A percentile compares a stretch with the other conserved stretches of the same genome.
phyloP scores from a whole-genome alignment of 2,329 filamentous ascomycete genomes.

The Pseudogymnoascus sp. region DNA sequence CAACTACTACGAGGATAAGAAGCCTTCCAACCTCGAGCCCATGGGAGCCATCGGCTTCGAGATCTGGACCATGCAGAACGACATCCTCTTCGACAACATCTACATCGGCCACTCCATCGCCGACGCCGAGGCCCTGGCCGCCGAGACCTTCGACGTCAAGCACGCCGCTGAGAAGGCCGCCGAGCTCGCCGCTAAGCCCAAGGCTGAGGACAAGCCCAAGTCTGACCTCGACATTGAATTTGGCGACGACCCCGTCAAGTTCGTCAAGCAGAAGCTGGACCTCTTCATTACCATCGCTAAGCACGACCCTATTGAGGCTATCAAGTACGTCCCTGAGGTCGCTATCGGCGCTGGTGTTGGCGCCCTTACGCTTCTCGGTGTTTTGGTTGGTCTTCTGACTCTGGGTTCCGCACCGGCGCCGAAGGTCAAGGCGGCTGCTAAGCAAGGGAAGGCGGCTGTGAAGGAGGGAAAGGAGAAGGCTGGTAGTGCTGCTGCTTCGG shows the following conservation, averaged over 20 bases:
- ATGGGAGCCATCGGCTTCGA: conserved; percentile 98
- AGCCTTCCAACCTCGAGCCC: conserved; percentile 90
- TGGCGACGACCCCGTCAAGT: conserved; percentile 81
- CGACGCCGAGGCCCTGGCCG: conserved; percentile 82
- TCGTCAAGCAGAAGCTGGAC: conserved; percentile 86
- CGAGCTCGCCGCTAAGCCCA: conserved; percentile 74
- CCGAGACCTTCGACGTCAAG: conserved; percentile 90
- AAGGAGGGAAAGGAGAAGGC: conserved; percentile 72
- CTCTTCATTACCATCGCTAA: conserved; percentile 81
- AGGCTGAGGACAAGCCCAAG: conserved; percentile 54
- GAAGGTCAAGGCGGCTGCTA: conserved; percentile 63
- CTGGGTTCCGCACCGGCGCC: conserved; percentile 59
- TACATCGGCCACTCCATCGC: conserved; percentile 97
- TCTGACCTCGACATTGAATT: conserved; percentile 76
- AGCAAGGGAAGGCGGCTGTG: conserved; percentile 61
- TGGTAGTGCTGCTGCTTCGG: conserved; percentile 50
- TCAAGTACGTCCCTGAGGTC: conserved; percentile 87
- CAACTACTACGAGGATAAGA: conserved; percentile 94
- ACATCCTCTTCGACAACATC: conserved; percentile 99
- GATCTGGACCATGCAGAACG: conserved; percentile 99
- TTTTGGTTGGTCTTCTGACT: conserved; percentile 62
- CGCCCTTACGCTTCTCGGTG: conserved; percentile 60
- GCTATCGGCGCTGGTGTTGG: conserved; percentile 72
- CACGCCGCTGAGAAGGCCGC: conserved; percentile 71
- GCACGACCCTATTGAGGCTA: conserved; percentile 72